Evolutionary conservation across 305 asterid genomes (phyloP), one percentile per base, ranked within the genome.

Genomic region (Fraxinus ornus): DNA sequence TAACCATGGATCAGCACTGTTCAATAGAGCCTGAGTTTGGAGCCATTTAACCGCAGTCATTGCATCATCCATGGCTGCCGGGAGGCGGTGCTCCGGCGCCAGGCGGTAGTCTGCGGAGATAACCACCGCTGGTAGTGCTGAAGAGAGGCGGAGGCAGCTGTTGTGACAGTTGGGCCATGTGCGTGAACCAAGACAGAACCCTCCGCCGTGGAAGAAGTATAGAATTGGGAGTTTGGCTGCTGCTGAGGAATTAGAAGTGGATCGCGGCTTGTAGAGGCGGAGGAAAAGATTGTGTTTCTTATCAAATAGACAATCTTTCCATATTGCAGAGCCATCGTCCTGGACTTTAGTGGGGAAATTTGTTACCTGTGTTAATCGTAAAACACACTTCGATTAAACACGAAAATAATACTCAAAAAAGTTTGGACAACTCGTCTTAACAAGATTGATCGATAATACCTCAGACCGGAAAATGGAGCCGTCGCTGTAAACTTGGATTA

Each of bases 41-140:
- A 94, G 91, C 98, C 98, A 94, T 88, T 76, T 82, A 8, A 94
- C 86, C 8, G 97, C 88, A 7, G 49, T 36, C 19, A 80, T 0
- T 5, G 91, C 89, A 28, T 94, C 98, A 1, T 91, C 94, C 21
- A 89, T 0, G 77, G 98, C 97, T 39, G 97, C 95, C 15, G 98
- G 98, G 26, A 93, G 95, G 75, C 97, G 75, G 86, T 92, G 86
- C 90, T 95, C 98, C 24, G 98, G 98, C 13, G 98, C 95, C 37
- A 92, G 86, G 37, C 98, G 89, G 79, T 95, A 93, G 86, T 94
- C 97, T n/a, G 94, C 93, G 0, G 98, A 86, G 39, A 92, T 83
- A 15, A 93, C 93, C 0, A 93, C 3, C n/a, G 82, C 93, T 9
- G 85, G 86, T 3, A 94, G 89, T 19, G 78, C 88, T 1, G 97